Evolutionary conservation across 2,329 filamentous ascomycete species (phyloP).

Genomic region (Furcasterigmium furcatum): DNA sequence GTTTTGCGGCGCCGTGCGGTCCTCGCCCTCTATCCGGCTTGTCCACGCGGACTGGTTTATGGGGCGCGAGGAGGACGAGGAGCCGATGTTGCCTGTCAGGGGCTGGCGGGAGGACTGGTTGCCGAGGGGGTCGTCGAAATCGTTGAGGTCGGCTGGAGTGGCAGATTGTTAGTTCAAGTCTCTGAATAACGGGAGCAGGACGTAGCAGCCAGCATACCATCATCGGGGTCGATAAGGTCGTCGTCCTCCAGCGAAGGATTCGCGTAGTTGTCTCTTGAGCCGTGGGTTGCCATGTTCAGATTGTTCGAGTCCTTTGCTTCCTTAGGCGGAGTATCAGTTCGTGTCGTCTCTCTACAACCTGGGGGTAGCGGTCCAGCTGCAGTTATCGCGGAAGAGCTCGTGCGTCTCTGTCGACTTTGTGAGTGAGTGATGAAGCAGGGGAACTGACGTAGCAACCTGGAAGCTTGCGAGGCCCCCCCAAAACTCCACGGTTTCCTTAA

Average conservation of each 20-base stretch:
- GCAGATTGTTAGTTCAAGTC: too few relatives aligned
- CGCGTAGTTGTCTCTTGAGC: constrained; percentile 54
- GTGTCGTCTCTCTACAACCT: background rate
- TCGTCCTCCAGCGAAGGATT: constrained; percentile 61
- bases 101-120: constrained; percentile 70
- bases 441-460: constrained; percentile 4
- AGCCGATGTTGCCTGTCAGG: constrained; percentile 78
- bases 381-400: too few relatives aligned
- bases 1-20: constrained; percentile 82
- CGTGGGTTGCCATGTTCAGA: constrained; percentile 43
- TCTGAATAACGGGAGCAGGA: too few relatives aligned
- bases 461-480: constrained; percentile 7
- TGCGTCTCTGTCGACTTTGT: too few relatives aligned
- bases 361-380: too few relatives aligned
- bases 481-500: constrained; percentile 22
- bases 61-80: constrained; percentile 44
- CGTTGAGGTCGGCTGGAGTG: constrained; percentile 72
- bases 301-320: background rate
- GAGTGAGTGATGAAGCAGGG: background rate
- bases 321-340: too few relatives aligned
- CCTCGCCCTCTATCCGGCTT: constrained; percentile 86
- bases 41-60: constrained; percentile 81
- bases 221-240: constrained; percentile 76
- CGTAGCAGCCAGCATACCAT: constrained; percentile 61
- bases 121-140: constrained; percentile 84